Base-by-base conservation (phyloP, 2,329 filamentous ascomycete genomes). In the Metarhizium robertsii region DNA sequence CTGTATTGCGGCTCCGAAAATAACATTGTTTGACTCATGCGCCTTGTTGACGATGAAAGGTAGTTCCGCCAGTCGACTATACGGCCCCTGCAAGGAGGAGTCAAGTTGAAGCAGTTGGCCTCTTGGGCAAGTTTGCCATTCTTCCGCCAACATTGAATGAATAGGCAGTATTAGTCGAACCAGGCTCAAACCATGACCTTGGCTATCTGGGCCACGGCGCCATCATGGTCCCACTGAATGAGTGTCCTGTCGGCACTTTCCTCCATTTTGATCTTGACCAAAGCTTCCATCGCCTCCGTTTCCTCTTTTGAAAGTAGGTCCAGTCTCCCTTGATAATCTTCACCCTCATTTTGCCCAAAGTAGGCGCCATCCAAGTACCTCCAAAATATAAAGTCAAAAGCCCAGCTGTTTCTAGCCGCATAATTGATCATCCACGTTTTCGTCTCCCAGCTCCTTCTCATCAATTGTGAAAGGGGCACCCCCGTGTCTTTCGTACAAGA, bases 331-430 rank as follows among this genome's bases (percentile, higher is more conserved):
- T n/a, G 0, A 18, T 42, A 42, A 42, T 42, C 2, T 16, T 13
- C 40, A 42, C 6, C 80, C 10, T 61, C 58, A 13, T 59, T 60
- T 1, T 50, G 58, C 2, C 69, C 69, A 55, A 69, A 71, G 53
- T 63, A 70, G 1, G 54, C 58, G 54, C 66, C 57, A 55, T 73
- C 69, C n/a, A 73, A 55, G 55, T 58, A 69, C 53, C 62, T 69
- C 70, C 70, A 73, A 55, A 55, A 74, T 6, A 73, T 57, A 8
- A 60, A 59, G 54, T 74, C 71, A 58, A 74, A 71, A 0, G 65
- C 67, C 69, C 67, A 73, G 55, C 68, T 71, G 36, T 69, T 71
- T 53, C 67, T 66, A 2, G 65, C 67, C 2, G 67, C 69, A 36
- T 70, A 71, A 53, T 61, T 68, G 18, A 72, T 34, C 64, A 65